These are phyloP conservation scores for Pythium scleroteichum DNA, from an alignment of 352 stramenopile species.

Conservation along the genomic window DNA sequence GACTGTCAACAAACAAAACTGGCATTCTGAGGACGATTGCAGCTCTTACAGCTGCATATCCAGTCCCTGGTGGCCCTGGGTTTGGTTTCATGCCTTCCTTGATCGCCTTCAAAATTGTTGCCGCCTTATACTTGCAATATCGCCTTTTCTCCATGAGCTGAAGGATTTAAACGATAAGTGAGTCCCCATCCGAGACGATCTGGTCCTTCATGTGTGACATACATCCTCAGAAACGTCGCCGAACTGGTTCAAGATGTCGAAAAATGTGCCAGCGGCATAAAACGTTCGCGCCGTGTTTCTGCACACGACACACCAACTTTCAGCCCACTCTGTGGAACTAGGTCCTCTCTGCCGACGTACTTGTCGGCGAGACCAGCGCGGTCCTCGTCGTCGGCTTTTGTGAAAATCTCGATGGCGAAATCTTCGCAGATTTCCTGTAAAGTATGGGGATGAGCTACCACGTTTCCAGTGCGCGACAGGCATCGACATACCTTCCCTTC, in stretches of 20 bases:
- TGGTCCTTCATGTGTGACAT: slow-evolving; percentile 2
- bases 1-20: background rate
- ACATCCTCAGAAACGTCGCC: slow-evolving; percentile 81
- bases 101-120: slow-evolving; percentile 95
- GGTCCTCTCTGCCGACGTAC: slow-evolving; percentile 27
- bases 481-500: slow-evolving; percentile 79
- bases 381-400: slow-evolving; percentile 94
- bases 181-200: no score
- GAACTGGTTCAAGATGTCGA: slow-evolving; percentile 97
- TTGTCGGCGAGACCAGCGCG: slow-evolving; percentile 88
- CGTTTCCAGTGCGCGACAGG: background rate
- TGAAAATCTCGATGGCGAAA: slow-evolving; percentile 93
- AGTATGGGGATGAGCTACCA: background rate
- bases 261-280: slow-evolving; percentile 95
- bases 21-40: background rate
- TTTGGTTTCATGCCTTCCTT: slow-evolving; percentile 89
- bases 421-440: slow-evolving; percentile 80
- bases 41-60: slow-evolving; percentile 19
- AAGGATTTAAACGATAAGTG: no score
- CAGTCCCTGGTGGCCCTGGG: slow-evolving; percentile 68
- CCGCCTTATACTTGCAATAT: slow-evolving; percentile 97
- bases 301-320: background rate
- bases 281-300: slow-evolving; percentile 94
- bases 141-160: slow-evolving; percentile 86
- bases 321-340: no score